Evolutionary conservation across 257 asterid species (phyloP).

Genomic region (Fraxinus excelsior): DNA sequence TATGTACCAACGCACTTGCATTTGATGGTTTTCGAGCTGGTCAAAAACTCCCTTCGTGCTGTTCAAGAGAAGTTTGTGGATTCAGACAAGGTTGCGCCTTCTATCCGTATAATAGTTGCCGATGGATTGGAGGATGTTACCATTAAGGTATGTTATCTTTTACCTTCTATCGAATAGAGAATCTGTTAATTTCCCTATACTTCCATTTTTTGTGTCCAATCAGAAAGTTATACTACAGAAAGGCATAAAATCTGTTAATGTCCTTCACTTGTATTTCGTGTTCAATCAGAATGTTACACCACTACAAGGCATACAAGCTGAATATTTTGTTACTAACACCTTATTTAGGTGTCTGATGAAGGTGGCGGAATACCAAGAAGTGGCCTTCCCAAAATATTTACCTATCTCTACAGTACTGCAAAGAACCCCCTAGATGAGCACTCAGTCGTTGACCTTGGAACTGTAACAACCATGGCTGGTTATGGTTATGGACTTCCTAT

Average conservation of each 20-base stretch:
- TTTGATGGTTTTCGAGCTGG: slow-evolving; percentile 92
- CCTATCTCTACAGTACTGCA: slow-evolving; percentile 91
- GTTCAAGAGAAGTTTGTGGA: slow-evolving; percentile 81
- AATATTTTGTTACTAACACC: slow-evolving; percentile 2
- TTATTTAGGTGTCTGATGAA: slow-evolving; percentile 80
- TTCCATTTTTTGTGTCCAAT: background rate
- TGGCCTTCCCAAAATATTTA: slow-evolving; percentile 83
- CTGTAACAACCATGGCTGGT: slow-evolving; percentile 82
- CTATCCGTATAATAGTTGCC: slow-evolving; percentile 85
- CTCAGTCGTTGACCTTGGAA: slow-evolving; percentile 57
- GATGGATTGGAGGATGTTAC: slow-evolving; percentile 97
- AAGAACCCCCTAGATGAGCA: slow-evolving; percentile 71
- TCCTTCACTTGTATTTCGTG: background rate
- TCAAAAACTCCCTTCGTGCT: slow-evolving; percentile 93
- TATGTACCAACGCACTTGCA: slow-evolving; percentile 93
- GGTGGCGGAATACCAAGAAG: slow-evolving; percentile 97
- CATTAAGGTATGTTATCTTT: slow-evolving; percentile 45
- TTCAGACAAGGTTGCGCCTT: slow-evolving; percentile 78
- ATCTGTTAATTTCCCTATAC: background rate
- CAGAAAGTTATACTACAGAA: background rate
- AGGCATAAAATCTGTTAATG: background rate
- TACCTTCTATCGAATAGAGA: slow-evolving; percentile 5
- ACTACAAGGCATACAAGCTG: background rate
- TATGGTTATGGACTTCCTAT: slow-evolving; percentile 95
- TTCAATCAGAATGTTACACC: background rate